These are phyloP conservation scores for Lagenaria siceraria DNA, from an alignment of 306 rosid genomes.

Conservation along the genomic window DNA sequence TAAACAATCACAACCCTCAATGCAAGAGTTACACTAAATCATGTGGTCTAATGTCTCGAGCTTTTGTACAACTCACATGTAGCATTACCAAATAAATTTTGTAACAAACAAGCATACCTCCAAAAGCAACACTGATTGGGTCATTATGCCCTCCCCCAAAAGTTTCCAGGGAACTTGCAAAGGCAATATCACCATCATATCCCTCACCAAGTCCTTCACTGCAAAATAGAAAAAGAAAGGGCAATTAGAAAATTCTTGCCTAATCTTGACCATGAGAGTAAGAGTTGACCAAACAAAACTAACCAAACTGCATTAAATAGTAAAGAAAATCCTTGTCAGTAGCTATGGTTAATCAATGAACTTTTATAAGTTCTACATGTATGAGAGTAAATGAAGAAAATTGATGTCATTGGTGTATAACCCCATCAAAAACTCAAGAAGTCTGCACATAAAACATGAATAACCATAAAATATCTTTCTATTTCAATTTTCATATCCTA, in stretches of 20 bases:
- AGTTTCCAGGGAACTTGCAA: slow-evolving; percentile 90
- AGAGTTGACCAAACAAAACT: not conserved
- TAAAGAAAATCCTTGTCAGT: not conserved
- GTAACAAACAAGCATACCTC: slow-evolving; percentile 40
- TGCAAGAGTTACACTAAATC: not conserved
- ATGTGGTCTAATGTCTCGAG: not conserved
- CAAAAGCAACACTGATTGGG: slow-evolving; percentile 98
- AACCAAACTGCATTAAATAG: not conserved
- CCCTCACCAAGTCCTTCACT: slow-evolving; percentile 99
- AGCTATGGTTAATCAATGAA: not conserved
- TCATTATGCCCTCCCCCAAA: slow-evolving; percentile 99
- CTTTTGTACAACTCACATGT: not conserved
- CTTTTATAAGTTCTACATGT: not conserved
- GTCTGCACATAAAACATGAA: not conserved
- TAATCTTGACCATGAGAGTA: not conserved
- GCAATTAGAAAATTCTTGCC: slow-evolving; percentile 17
- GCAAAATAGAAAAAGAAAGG: slow-evolving; percentile 17
- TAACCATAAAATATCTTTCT: not conserved
- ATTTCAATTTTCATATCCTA: not conserved
- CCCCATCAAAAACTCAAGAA: not conserved
- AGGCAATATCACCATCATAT: slow-evolving; percentile 97
- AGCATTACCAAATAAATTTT: not conserved
- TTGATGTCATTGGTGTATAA: not conserved
- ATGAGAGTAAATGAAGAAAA: not conserved
- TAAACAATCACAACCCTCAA: slow-evolving; percentile 1